A percentile compares a stretch with the other conserved stretches of the same genome.
Conservation (phyloP, 768 basidiomycete species). For the Psilocybe cyanescens region DNA sequence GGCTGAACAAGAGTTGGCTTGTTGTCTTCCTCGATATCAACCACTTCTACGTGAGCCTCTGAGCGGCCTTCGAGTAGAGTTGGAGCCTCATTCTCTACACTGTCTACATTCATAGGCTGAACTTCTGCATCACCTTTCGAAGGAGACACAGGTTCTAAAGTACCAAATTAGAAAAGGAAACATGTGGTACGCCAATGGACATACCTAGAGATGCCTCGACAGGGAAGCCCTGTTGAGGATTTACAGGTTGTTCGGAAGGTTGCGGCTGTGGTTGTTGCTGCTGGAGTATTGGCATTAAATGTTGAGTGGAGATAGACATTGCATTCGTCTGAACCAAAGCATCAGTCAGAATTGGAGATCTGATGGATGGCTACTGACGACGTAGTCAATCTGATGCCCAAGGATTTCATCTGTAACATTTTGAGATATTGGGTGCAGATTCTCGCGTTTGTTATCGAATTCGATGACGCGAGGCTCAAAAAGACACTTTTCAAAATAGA, state of each 20-base stretch:
- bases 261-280: constrained; percentile 7
- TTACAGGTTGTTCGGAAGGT: constrained; percentile 24
- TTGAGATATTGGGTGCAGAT: constrained; percentile 50
- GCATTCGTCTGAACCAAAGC: constrained; percentile 70
- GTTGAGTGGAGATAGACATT: constrained; percentile 90
- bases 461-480: constrained; percentile 95
- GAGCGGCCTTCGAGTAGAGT: constrained; percentile 21
- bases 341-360: constrained; percentile 6
- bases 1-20: constrained; percentile 20
- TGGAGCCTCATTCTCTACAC: constrained; percentile 19
- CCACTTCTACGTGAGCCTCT: constrained; percentile 43
- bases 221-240: constrained; percentile 21
- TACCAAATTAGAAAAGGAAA: constrained; percentile 1
- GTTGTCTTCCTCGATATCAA: constrained; percentile 53
- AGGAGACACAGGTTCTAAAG: constrained; percentile 16
- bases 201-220: constrained; percentile 20
- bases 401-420: constrained; percentile 81
- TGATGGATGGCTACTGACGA: constrained; percentile 39
- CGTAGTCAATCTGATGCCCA: constrained; percentile 53
- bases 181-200: background rate
- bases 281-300: constrained; percentile 55
- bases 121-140: constrained; percentile 26
- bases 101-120: constrained; percentile 29
- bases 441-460: constrained; percentile 75
- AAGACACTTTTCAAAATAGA: constrained; percentile 63